These are phyloP conservation scores for Cryphonectria japonica DNA, from an alignment of 2,329 filamentous ascomycete genomes.

Conservation along the genomic window DNA sequence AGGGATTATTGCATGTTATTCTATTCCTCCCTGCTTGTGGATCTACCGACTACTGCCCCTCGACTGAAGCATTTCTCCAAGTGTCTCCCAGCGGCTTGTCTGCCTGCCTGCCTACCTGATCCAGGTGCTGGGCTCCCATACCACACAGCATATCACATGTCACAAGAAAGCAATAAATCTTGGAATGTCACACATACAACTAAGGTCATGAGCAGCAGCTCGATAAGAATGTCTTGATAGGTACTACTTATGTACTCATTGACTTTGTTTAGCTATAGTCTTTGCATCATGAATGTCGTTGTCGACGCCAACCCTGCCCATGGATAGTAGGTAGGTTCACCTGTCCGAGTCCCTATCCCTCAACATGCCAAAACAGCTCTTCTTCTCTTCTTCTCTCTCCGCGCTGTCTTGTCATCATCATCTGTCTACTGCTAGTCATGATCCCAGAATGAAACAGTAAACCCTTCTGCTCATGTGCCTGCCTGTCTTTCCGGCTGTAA, in stretches of 20 bases:
- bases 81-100: no score
- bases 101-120: not conserved
- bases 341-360: not conserved
- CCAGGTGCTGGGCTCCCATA: not conserved
- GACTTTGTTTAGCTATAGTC: slow-evolving; percentile 20
- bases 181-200: not conserved
- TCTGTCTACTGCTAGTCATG: not conserved
- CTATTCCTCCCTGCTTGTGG: not conserved
- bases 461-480: not conserved
- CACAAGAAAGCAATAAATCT: not conserved
- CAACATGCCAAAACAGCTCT: not conserved
- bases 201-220: not conserved
- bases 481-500: not conserved
- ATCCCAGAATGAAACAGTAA: not conserved
- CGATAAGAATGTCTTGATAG: not conserved
- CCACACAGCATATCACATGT: not conserved
- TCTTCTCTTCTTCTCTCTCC: not conserved
- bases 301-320: not conserved
- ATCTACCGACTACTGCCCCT: no score
- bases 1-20: no score
- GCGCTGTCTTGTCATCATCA: not conserved
- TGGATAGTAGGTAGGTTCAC: not conserved
- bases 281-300: slow-evolving; percentile 22
- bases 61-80: no score
- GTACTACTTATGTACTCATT: slow-evolving; percentile 18